Conservation (phyloP, 2,329 filamentous ascomycete species). For the Periconia digitata region DNA sequence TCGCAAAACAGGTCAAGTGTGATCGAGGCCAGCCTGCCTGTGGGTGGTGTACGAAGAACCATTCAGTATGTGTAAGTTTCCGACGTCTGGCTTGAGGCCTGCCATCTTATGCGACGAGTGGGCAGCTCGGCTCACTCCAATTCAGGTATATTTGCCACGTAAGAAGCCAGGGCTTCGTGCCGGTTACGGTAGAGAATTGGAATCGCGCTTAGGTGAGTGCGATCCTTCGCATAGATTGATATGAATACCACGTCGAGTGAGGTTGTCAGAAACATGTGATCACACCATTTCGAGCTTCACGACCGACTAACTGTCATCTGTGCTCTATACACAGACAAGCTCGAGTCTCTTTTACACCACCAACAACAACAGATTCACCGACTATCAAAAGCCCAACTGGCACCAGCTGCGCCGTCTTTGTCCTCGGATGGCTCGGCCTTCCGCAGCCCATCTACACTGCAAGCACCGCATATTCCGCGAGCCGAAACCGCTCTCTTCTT, state of each 20-base stretch:
- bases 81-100: too few species aligned
- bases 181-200: constrained; percentile 64
- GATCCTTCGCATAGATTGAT: not conserved
- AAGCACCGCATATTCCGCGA: constrained; percentile 46
- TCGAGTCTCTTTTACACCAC: constrained; percentile 47
- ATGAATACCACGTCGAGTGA: too few species aligned
- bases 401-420: constrained; percentile 23
- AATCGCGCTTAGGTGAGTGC: constrained; percentile 59
- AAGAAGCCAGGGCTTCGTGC: constrained; percentile 67
- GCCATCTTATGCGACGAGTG: not conserved
- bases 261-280: too few species aligned
- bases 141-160: constrained; percentile 63
- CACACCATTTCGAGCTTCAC: not conserved
- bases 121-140: not conserved
- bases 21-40: constrained; percentile 76
- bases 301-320: constrained; percentile 9
- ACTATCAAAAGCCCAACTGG: constrained; percentile 36
- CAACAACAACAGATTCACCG: constrained; percentile 52
- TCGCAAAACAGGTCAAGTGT: constrained; percentile 51
- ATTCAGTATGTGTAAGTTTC: constrained; percentile 56
- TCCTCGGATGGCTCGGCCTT: constrained; percentile 38
- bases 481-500: constrained; percentile 51
- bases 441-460: constrained; percentile 38
- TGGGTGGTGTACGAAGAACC: constrained; percentile 71
- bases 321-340: constrained; percentile 49